Evolutionary conservation across 257 asterid species (phyloP).

Genomic region (Hygrophila difformis): DNA sequence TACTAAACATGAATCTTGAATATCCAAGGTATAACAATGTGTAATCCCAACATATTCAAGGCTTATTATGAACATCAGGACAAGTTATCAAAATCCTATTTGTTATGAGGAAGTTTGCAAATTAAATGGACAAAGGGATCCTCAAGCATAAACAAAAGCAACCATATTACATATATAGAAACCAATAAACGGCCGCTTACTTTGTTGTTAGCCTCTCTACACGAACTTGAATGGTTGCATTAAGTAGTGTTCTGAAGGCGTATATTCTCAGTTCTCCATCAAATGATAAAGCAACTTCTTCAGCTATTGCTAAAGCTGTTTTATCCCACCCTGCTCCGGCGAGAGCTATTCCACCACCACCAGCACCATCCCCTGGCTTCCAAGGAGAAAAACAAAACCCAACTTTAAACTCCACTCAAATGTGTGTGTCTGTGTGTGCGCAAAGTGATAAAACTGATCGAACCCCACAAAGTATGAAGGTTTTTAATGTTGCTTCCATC

Average conservation of each 20-base stretch:
- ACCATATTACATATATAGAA: too few species aligned
- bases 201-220: conserved; percentile 74
- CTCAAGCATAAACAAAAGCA: too few species aligned
- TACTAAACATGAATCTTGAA: not conserved
- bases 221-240: conserved; percentile 70
- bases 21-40: not conserved
- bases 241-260: conserved; percentile 64
- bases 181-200: conserved; percentile 31
- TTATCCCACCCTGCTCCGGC: conserved; percentile 81
- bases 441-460: too few species aligned
- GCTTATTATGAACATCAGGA: too few species aligned
- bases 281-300: conserved; percentile 63
- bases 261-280: conserved; percentile 76
- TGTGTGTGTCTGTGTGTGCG: not conserved
- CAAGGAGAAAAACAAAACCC: conserved; percentile 1
- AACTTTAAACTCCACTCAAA: not conserved
- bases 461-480: too few species aligned
- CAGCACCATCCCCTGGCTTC: conserved; percentile 85
- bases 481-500: too few species aligned
- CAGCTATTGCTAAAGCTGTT: conserved; percentile 59
- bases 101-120: too few species aligned
- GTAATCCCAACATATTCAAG: not conserved
- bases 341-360: conserved; percentile 78
- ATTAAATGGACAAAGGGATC: too few species aligned
- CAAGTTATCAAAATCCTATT: too few species aligned